Conservation (phyloP, 495 filamentous ascomycete genomes). For the Xylaria grammica region DNA sequence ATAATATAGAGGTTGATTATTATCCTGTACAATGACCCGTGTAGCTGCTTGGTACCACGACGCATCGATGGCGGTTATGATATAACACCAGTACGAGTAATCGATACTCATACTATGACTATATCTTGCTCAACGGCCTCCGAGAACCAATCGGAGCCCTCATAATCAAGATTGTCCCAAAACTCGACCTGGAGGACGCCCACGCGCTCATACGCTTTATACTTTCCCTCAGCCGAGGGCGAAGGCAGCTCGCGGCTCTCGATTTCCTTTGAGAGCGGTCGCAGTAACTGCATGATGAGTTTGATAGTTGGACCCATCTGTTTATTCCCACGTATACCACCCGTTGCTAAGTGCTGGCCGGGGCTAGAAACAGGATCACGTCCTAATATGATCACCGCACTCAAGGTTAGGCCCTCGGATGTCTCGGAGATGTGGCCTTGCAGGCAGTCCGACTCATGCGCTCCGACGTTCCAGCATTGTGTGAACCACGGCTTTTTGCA, state of each 20-base stretch:
- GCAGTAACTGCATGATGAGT: not conserved
- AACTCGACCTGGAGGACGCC: not conserved
- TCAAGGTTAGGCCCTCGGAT: not conserved
- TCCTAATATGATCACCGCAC: not conserved
- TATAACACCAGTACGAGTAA: no score
- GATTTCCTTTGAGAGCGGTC: no score
- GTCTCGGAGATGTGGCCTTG: no score
- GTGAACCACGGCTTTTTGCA: not conserved
- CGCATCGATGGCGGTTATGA: no score
- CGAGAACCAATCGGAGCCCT: not conserved
- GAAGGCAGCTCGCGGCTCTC: not conserved
- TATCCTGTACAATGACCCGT: no score
- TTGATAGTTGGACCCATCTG: not conserved
- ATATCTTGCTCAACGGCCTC: not conserved
- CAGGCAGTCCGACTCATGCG: no score
- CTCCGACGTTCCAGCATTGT: not conserved
- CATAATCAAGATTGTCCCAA: not conserved
- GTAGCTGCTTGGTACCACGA: no score
- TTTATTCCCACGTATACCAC: not conserved
- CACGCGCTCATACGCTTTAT: not conserved
- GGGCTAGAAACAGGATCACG: not conserved
- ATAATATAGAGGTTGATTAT: no score
- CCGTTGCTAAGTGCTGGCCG: not conserved
- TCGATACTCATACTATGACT: no score
- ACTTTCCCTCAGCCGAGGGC: no score